These are phyloP conservation scores for Mollisia scopiformis DNA, from an alignment of 2,329 filamentous ascomycete genomes.

Conservation along the genomic window DNA sequence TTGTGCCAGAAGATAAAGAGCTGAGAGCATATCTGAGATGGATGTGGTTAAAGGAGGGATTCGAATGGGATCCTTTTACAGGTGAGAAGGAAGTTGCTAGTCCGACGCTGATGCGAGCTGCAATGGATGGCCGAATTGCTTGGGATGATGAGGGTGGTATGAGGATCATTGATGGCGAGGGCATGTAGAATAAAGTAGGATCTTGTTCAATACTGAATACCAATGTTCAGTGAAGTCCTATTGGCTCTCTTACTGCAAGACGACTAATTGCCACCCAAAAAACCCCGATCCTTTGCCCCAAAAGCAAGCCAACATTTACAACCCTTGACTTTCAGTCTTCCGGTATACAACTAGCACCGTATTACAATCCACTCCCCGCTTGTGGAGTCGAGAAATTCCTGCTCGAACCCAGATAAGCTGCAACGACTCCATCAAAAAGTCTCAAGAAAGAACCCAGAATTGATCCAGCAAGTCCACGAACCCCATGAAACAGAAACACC, in stretches of 20 bases:
- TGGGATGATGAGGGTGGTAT: constrained; percentile 39
- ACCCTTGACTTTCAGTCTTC: too few species aligned
- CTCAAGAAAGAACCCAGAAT: not conserved
- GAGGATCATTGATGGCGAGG: constrained; percentile 42
- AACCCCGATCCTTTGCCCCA: too few species aligned
- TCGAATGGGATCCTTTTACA: constrained; percentile 75
- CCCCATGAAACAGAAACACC: not conserved
- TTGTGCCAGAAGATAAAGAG: constrained; percentile 83
- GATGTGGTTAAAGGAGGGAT: constrained; percentile 91
- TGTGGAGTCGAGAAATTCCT: too few species aligned
- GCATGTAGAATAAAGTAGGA: too few species aligned
- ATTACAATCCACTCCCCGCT: too few species aligned
- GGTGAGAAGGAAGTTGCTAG: constrained; percentile 62
- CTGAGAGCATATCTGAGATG: constrained; percentile 83
- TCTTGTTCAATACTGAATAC: too few species aligned
- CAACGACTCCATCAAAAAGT: not conserved
- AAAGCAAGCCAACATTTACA: too few species aligned
- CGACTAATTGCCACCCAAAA: too few species aligned
- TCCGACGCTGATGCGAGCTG: constrained; percentile 56
- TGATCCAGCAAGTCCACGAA: not conserved
- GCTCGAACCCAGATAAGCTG: not conserved
- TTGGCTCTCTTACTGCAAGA: too few species aligned
- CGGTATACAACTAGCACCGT: too few species aligned
- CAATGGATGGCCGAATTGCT: constrained; percentile 57
- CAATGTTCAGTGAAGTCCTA: too few species aligned